Conservation (phyloP, 2,329 filamentous ascomycete genomes). For the Escovopsis sp. region DNA sequence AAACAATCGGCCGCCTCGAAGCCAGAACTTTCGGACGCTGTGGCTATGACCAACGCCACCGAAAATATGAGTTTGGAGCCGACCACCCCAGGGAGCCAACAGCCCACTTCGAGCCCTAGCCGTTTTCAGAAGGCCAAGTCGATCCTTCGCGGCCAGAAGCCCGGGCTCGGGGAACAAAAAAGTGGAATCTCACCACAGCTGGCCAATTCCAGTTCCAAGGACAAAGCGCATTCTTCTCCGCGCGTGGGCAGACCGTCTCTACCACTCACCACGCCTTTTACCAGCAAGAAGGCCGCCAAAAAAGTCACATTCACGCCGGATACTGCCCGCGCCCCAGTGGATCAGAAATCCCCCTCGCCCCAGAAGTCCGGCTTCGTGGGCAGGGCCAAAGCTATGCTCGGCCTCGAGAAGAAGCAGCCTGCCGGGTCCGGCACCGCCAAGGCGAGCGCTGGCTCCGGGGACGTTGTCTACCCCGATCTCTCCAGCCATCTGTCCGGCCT, state of each 20-base stretch:
- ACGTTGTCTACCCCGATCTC: slow-evolving; percentile 40
- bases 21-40: slow-evolving; percentile 19
- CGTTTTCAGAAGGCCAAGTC: slow-evolving; percentile 44
- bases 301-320: slow-evolving; percentile 68
- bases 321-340: slow-evolving; percentile 35
- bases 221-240: slow-evolving; percentile 29
- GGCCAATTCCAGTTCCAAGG: slow-evolving; percentile 22
- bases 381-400: slow-evolving; percentile 1
- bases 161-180: slow-evolving; percentile 22
- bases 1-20: slow-evolving; percentile 23
- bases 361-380: slow-evolving; percentile 30
- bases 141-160: slow-evolving; percentile 33
- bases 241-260: slow-evolving; percentile 20
- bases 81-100: slow-evolving; percentile 19
- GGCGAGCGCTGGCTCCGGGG: slow-evolving; percentile 13
- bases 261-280: slow-evolving; percentile 46
- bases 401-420: slow-evolving; percentile 14
- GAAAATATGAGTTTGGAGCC: slow-evolving; percentile 24
- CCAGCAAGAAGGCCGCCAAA: slow-evolving; percentile 47
- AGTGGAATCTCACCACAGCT: slow-evolving; percentile 33
- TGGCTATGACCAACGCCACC: slow-evolving; percentile 21
- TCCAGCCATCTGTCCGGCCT: slow-evolving; percentile 33
- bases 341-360: slow-evolving; percentile 41
- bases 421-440: slow-evolving; percentile 15
- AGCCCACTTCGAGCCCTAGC: slow-evolving; percentile 31